phyloP scores from a whole-genome alignment of 352 stramenopile species.

The Pythium dissotocum region DNA sequence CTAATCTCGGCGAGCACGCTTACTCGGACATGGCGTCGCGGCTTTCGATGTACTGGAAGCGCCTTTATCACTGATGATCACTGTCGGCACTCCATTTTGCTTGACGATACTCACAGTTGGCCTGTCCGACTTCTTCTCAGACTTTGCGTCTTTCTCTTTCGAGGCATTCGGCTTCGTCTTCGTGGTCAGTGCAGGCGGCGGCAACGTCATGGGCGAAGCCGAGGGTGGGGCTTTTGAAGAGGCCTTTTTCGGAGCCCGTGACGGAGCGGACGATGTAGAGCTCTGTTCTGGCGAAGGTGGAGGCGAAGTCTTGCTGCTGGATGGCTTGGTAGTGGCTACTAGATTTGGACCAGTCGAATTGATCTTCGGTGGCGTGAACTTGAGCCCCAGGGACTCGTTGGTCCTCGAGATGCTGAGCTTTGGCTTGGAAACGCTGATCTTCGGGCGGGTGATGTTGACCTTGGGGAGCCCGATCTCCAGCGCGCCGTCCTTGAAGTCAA shows the following conservation, averaged over 20 bases:
- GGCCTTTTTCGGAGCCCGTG: not conserved
- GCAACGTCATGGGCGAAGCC: not conserved
- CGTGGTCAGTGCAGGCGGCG: too few species aligned
- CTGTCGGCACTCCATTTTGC: not conserved
- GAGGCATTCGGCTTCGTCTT: not conserved
- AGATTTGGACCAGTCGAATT: not conserved
- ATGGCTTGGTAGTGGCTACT: not conserved
- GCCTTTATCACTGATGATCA: not conserved
- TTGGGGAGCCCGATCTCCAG: not conserved
- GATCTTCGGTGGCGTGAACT: not conserved
- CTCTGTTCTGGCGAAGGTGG: not conserved
- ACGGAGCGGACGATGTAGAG: not conserved
- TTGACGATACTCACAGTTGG: not conserved
- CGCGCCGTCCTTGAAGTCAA: not conserved
- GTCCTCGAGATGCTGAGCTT: not conserved
- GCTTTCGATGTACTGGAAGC: not conserved
- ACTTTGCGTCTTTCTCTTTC: not conserved
- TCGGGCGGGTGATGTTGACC: not conserved
- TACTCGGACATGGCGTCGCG: not conserved
- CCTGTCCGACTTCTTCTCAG: not conserved
- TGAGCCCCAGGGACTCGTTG: not conserved
- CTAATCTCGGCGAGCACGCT: not conserved
- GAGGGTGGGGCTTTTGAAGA: not conserved
- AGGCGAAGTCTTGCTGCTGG: not conserved
- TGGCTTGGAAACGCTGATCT: not conserved